A percentile compares a stretch with the other conserved stretches of the same genome.
phyloP scores from a whole-genome alignment of 495 filamentous ascomycete genomes.

The Aspergillus bridgeri region DNA sequence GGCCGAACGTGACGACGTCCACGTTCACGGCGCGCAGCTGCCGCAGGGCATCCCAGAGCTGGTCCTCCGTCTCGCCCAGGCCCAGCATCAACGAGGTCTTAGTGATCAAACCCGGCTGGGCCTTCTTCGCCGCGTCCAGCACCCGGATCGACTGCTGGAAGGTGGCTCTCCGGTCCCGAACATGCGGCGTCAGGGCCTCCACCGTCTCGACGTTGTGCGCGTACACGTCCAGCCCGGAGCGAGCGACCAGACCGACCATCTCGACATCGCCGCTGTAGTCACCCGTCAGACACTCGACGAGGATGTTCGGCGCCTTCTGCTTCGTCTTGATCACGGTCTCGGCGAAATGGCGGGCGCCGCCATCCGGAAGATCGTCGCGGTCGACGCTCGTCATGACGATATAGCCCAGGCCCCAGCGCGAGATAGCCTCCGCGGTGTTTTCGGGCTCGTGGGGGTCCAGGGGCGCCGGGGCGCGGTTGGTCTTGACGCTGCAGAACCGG shows the following conservation, averaged over 20 bases:
- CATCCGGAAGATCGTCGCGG: slow-evolving; percentile 85
- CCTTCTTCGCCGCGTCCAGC: slow-evolving; percentile 74
- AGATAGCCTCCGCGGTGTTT: slow-evolving; percentile 90
- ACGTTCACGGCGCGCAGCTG: slow-evolving; percentile 76
- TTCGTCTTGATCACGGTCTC: slow-evolving; percentile 96
- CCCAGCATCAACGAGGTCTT: slow-evolving; percentile 98
- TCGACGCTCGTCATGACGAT: slow-evolving; percentile 93
- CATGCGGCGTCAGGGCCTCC: slow-evolving; percentile 81
- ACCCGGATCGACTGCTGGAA: slow-evolving; percentile 85
- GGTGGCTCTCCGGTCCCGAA: slow-evolving; percentile 84
- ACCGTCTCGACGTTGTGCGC: slow-evolving; percentile 97
- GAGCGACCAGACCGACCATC: slow-evolving; percentile 76
- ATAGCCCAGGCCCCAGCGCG: slow-evolving; percentile 91
- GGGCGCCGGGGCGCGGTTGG: slow-evolving; percentile 68
- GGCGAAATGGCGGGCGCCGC: slow-evolving; percentile 85
- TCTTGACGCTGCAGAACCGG: slow-evolving; percentile 96
- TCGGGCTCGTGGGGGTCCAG: slow-evolving; percentile 96
- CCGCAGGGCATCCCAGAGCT: slow-evolving; percentile 75
- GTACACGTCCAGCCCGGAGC: slow-evolving; percentile 89
- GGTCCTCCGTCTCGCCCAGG: slow-evolving; percentile 86
- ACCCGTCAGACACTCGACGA: slow-evolving; percentile 94
- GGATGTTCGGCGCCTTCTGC: slow-evolving; percentile 74
- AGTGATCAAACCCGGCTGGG: slow-evolving; percentile 74
- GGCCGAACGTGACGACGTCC: slow-evolving; percentile 95
- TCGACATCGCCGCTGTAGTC: slow-evolving; percentile 82